phyloP scores from a whole-genome alignment of 106 monocot species.

The Agapanthus africanus region DNA sequence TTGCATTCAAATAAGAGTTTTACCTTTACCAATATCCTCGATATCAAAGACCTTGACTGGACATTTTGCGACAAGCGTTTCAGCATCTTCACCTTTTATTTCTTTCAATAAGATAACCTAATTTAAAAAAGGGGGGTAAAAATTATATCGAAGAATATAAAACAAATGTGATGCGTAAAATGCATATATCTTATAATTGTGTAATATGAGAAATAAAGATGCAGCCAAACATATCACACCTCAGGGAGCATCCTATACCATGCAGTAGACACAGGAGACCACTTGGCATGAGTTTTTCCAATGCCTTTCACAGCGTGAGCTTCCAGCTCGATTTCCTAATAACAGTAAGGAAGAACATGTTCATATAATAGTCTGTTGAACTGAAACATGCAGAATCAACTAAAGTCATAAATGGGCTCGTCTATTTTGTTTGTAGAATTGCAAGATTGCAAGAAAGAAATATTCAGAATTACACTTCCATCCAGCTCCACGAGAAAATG shows the following conservation, averaged over 20 bases:
- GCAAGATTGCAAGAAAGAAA: too few relatives aligned
- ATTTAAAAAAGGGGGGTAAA: too few relatives aligned
- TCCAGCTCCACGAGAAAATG: too few relatives aligned
- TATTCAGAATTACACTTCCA: too few relatives aligned
- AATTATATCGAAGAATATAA: too few relatives aligned
- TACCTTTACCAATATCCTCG: slow-evolving; percentile 87
- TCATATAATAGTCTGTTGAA: background rate
- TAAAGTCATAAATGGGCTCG: background rate
- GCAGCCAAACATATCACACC: slow-evolving; percentile 28
- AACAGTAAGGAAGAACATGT: background rate
- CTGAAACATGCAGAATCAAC: slow-evolving; percentile 2
- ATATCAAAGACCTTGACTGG: slow-evolving; percentile 82
- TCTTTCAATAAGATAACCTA: slow-evolving; percentile 79
- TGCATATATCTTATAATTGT: background rate
- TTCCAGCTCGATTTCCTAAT: slow-evolving; percentile 81
- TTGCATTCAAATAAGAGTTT: too few relatives aligned
- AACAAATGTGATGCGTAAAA: background rate
- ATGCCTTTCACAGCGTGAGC: slow-evolving; percentile 90
- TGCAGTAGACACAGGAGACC: slow-evolving; percentile 96
- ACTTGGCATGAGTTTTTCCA: slow-evolving; percentile 94
- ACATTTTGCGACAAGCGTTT: slow-evolving; percentile 65
- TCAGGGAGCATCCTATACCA: slow-evolving; percentile 99
- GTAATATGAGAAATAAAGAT: background rate
- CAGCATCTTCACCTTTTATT: slow-evolving; percentile 54
- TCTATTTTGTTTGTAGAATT: too few relatives aligned